phyloP scores from a whole-genome alignment of 2,329 filamentous ascomycete species.

The Fusarium musae region DNA sequence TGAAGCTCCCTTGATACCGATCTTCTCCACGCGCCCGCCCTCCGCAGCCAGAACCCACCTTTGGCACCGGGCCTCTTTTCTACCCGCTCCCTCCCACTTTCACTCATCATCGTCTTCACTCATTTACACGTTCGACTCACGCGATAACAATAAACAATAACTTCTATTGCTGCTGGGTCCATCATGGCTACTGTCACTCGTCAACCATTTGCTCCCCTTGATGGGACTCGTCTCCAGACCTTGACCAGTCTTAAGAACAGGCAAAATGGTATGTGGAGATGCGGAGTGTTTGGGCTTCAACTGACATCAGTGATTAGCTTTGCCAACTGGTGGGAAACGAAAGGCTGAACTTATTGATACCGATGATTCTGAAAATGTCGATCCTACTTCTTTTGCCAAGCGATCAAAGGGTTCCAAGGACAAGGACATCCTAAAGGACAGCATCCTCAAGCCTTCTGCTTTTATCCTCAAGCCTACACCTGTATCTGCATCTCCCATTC shows the following conservation, averaged over 20 bases:
- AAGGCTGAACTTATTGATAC: slow-evolving; percentile 66
- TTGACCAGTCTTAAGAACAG: slow-evolving; percentile 82
- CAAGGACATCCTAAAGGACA: slow-evolving; percentile 49
- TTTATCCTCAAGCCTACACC: slow-evolving; percentile 57
- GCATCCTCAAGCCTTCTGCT: slow-evolving; percentile 59
- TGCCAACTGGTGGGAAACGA: slow-evolving; percentile 62
- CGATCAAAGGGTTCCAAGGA: slow-evolving; percentile 62
- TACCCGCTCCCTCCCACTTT: slow-evolving; percentile 34
- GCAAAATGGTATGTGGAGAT: slow-evolving; percentile 71
- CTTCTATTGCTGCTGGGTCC: not conserved
- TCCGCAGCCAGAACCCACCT: slow-evolving; percentile 38
- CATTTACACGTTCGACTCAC: slow-evolving; percentile 26
- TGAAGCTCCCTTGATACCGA: slow-evolving; percentile 35
- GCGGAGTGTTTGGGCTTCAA: slow-evolving; percentile 7
- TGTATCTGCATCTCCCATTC: slow-evolving; percentile 45
- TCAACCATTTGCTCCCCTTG: slow-evolving; percentile 80
- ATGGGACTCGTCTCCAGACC: slow-evolving; percentile 74
- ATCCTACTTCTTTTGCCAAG: slow-evolving; percentile 68
- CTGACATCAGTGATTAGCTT: slow-evolving; percentile 49
- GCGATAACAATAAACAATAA: slow-evolving; percentile 32
- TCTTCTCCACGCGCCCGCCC: slow-evolving; percentile 37
- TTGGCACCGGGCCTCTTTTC: slow-evolving; percentile 27
- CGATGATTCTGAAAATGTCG: slow-evolving; percentile 70
- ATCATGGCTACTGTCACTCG: slow-evolving; percentile 68
- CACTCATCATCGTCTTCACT: slow-evolving; percentile 9